These are phyloP conservation scores for Pichia sp. DNA, from an alignment of 1,139 yeast species.

Conservation along the genomic window DNA sequence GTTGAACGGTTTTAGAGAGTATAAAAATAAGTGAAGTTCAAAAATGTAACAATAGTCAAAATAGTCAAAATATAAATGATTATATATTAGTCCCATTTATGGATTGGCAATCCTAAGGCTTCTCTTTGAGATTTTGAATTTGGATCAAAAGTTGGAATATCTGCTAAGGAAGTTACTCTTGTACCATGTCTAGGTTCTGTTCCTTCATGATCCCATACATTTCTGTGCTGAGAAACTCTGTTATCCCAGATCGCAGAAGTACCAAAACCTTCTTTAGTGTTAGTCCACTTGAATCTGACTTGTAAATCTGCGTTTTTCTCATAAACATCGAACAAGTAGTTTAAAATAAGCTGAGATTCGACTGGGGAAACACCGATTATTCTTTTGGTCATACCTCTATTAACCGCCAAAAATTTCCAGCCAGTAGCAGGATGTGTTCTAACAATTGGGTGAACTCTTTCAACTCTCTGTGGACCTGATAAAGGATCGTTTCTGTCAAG, in stretches of 20 bases:
- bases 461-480: constrained; percentile 37
- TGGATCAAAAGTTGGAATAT: constrained; percentile 45
- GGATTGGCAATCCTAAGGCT: constrained; percentile 36
- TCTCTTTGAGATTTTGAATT: constrained; percentile 48
- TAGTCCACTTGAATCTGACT: constrained; percentile 49
- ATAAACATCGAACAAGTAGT: constrained; percentile 34
- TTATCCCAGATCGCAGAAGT: constrained; percentile 56
- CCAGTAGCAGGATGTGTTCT: constrained; percentile 52
- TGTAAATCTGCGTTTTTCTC: constrained; percentile 44
- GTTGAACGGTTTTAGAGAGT: no score
- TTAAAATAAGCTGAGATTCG: constrained; percentile 34
- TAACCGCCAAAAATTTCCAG: constrained; percentile 43
- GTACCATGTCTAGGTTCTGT: constrained; percentile 48
- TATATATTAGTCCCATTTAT: constrained; percentile 9
- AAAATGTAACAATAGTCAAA: not conserved
- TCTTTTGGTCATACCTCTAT: constrained; percentile 36
- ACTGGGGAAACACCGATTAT: constrained; percentile 40
- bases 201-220: constrained; percentile 46
- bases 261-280: constrained; percentile 40
- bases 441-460: constrained; percentile 40
- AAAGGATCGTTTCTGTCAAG: constrained; percentile 38
- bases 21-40: no score
- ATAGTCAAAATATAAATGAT: not conserved
- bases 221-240: constrained; percentile 40
- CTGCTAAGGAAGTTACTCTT: constrained; percentile 53